phyloP scores from a whole-genome alignment of 352 stramenopile species.

The Salisapilia sapeloensis region DNA sequence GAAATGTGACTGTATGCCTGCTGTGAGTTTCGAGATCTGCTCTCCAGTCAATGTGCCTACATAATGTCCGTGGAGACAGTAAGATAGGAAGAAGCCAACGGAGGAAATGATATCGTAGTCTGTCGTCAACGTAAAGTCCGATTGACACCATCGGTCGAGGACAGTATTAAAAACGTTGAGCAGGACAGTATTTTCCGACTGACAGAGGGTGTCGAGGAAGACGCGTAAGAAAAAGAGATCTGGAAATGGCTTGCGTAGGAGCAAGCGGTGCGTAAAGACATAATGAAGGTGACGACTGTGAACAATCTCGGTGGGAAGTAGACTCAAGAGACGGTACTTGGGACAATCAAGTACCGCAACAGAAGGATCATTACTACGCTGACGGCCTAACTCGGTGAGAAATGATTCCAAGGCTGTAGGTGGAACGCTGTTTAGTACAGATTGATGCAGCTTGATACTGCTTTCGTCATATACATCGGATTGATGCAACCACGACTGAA shows the following conservation, averaged over 20 bases:
- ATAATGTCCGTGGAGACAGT: too few relatives aligned
- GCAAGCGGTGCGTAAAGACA: conserved; percentile 36
- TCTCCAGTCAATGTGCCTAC: too few relatives aligned
- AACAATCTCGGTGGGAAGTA: conserved; percentile 14
- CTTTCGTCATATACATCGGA: conserved; percentile 6
- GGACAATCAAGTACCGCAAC: conserved; percentile 3
- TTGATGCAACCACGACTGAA: conserved; percentile 25
- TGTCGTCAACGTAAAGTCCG: conserved; percentile 18
- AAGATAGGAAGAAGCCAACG: conserved; percentile 48
- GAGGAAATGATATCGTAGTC: conserved; percentile 42
- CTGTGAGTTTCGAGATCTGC: too few relatives aligned
- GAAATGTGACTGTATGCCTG: too few relatives aligned
- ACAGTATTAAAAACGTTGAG: conserved; percentile 33
- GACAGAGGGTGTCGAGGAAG: conserved; percentile 19
- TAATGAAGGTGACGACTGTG: conserved; percentile 46
- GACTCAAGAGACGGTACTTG: conserved; percentile 31
- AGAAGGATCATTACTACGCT: conserved; percentile 1
- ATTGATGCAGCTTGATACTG: conserved; percentile 5
- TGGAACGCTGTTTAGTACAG: conserved; percentile 24
- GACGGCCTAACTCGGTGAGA: conserved; percentile 15
- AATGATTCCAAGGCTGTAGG: conserved; percentile 30
- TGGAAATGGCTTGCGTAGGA: conserved; percentile 22
- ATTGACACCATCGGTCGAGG: conserved; percentile 34
- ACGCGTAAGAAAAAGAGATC: conserved; percentile 33
- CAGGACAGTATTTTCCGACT: conserved; percentile 7